Evolutionary conservation across 2,329 filamentous ascomycete species (phyloP).

Genomic region (Periconia sp.): DNA sequence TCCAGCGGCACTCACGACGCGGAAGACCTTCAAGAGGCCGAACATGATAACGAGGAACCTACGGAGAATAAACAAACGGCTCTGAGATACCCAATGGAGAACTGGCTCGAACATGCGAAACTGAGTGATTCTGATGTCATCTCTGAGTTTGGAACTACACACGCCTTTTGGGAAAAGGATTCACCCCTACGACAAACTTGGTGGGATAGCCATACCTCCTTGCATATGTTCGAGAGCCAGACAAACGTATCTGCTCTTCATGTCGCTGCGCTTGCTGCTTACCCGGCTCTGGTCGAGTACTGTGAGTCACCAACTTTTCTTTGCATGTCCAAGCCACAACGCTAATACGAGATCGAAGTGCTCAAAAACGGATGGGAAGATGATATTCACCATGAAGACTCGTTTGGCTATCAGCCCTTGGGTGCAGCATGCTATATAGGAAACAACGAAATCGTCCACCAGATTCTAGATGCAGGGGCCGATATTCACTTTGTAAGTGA

Average conservation of each 20-base stretch:
- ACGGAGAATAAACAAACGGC: conserved; percentile 7
- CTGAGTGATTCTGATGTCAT: conserved; percentile 20
- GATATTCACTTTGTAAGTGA: conserved; percentile 12
- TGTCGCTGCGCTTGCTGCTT: conserved; percentile 19
- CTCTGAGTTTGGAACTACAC: conserved; percentile 17
- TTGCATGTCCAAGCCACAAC: background rate
- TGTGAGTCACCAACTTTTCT: background rate
- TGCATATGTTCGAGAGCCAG: conserved; percentile 14
- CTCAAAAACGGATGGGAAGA: conserved; percentile 10
- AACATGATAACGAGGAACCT: background rate
- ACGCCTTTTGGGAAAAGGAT: conserved; percentile 20
- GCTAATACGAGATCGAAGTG: background rate
- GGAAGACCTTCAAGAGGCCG: background rate
- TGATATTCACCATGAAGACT: conserved; percentile 20
- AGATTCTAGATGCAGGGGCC: conserved; percentile 16
- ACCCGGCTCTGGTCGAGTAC: conserved; percentile 19
- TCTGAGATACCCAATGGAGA: conserved; percentile 21
- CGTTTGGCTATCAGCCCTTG: conserved; percentile 20
- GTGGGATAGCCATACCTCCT: conserved; percentile 16
- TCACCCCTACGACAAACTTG: conserved; percentile 16
- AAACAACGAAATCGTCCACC: conserved; percentile 18
- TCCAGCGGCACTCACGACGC: background rate
- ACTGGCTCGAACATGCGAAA: conserved; percentile 27
- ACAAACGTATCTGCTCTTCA: conserved; percentile 18
- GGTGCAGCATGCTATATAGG: conserved; percentile 21